Evolutionary conservation across 1,284 basidiomycete species (phyloP), one percentile per base, ranked within the genome.

Genomic region (Leccinum cinnamomeum): DNA sequence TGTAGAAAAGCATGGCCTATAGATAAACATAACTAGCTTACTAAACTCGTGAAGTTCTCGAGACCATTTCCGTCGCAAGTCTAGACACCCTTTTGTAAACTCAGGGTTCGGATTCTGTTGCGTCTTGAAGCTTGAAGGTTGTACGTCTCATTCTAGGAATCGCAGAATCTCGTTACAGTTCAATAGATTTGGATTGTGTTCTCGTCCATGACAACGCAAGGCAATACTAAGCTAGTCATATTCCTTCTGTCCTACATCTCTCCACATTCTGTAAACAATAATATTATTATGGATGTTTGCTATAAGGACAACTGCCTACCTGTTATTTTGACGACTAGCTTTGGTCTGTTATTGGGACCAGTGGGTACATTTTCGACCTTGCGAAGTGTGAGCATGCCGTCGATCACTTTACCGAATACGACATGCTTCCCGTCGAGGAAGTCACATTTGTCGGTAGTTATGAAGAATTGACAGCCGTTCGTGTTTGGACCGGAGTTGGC

Each of bases 361-460:
- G 94, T 97, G 5, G 94, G 86, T 0, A 97, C 94, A 68, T 95
- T 94, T 79, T 98, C 96, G 63, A 98, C 94, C 76, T 97, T 98
- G 65, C 95, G 85, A 58, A 98, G 82, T 1, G 92, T 95, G 64
- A 96, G 84, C 86, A 97, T 86, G 18, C 92, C 92, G 62, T 95
- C 94, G 64, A 92, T 84, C 37, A 97, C 92, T 67, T 87, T 89
- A 11, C 95, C 95, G 71, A 98, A 98, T 1, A 97, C 94, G 64
- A 93, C 90, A 75, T 98, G 95, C 74, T 97, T 98, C 58, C 91
- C 91, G 72, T 98, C 94, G 48, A 98, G 82, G 76, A 98, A 99
- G 67, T 95, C 92, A 66, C 95, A 96, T 25, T 23, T 23, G n/a
- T 23, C 20, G 7, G 20, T 51, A 11, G 44, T 46, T 46, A 46